Conservation (phyloP, 805 yeast genomes). For the Wickerhamiella nectarea region DNA sequence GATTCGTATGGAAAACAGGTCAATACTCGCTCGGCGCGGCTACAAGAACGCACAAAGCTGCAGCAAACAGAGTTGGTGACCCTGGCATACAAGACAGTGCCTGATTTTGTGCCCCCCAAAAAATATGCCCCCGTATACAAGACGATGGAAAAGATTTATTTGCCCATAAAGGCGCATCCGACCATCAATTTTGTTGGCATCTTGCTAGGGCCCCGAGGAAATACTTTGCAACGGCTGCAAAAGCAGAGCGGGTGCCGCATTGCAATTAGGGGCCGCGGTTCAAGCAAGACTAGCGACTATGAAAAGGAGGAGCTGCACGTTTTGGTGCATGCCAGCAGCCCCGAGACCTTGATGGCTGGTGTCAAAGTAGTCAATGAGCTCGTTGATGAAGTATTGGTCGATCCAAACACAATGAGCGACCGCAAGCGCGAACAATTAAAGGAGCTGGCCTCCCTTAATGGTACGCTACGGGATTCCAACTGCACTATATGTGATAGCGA, state of each 20-base stretch:
- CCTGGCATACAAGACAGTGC: slow-evolving; percentile 54
- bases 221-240: slow-evolving; percentile 68
- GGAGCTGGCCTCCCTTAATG: slow-evolving; percentile 85
- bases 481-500: slow-evolving; percentile 52
- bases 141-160: slow-evolving; percentile 65
- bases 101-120: slow-evolving; percentile 65
- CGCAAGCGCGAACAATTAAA: slow-evolving; percentile 80
- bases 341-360: slow-evolving; percentile 1
- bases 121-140: slow-evolving; percentile 61
- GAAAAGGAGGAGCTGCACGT: slow-evolving; percentile 74
- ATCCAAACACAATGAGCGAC: slow-evolving; percentile 91
- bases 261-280: slow-evolving; percentile 84
- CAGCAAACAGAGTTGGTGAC: slow-evolving; percentile 76
- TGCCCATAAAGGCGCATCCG: slow-evolving; percentile 79
- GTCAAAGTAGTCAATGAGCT: slow-evolving; percentile 60
- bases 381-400: slow-evolving; percentile 59
- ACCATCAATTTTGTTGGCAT: slow-evolving; percentile 87
- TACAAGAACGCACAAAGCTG: slow-evolving; percentile 35
- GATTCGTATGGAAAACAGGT: slow-evolving; percentile 71
- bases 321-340: slow-evolving; percentile 57
- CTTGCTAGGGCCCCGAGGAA: slow-evolving; percentile 89
- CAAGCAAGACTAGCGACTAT: not conserved
- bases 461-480: slow-evolving; percentile 76
- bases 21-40: slow-evolving; percentile 67
- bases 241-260: slow-evolving; percentile 77